Base-by-base conservation (phyloP, 768 basidiomycete genomes). In the Tephrocybe sp. region DNA sequence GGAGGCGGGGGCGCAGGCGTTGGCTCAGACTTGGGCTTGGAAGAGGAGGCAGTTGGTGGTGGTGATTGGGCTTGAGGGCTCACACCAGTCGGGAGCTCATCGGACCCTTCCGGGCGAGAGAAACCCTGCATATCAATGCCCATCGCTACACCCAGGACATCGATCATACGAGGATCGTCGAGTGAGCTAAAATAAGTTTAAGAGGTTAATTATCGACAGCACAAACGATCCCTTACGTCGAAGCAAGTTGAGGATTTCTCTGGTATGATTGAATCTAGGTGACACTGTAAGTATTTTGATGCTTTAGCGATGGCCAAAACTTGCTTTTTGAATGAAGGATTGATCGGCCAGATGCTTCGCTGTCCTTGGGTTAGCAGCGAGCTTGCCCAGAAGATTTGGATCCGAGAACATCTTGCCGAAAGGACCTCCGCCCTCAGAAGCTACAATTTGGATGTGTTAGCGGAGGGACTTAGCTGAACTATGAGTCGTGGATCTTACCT, bases 111-210 rank as follows among this genome's bases (percentile, higher is more conserved):
- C 15, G 87, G 84, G 48, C 93, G 78, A 44, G 82, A 77, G 66
- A 90, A 87, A 49, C 87, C 92, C 68, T 90, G 85, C 69, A 98
- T 80, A 69, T 98, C 92, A 58, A 98, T 78, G 27, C 92, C 92
- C 88, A 98, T 92, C 49, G 92, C 78, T 9, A 84, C 95, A 52
- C 95, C 95, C 36, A 98, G 75, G 13, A 93, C 93, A 62, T 91
- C 87, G 66, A 93, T 91, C 92, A 97, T 93, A 51, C 95, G 82
- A 28, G 95, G 84, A 68, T 98, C 95, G 53, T 82, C 72, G 58
- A 89, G 65, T 60, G 82, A 77, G 37, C 79, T 83, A 55, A 21
- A 30, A 38, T 28, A 24, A 19, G 13, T 40, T 38, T 27, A 7
- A 37, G 36, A 34, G 24, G 13, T 39, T 11, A 26, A 39, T 2